Percentiles rank a stretch among this genome's conserved stretches.
These are phyloP conservation scores for Mortierella sp. DNA, from an alignment of 371 early-diverging fungal genomes.

Conservation along the genomic window DNA sequence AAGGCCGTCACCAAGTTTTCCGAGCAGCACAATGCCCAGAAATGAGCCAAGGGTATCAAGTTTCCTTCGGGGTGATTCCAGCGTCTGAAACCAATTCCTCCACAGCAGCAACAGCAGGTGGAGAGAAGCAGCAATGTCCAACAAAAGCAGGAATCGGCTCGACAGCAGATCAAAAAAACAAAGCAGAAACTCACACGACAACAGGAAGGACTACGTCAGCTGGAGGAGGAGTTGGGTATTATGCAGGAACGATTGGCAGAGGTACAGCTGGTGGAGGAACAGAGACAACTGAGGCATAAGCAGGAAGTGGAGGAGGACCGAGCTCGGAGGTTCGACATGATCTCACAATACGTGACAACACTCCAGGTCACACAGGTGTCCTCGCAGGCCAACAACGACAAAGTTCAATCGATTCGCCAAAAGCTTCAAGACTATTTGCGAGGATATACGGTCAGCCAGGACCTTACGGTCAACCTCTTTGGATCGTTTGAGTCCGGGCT, in stretches of 20 bases:
- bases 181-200: too few relatives aligned
- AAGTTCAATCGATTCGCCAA: background rate
- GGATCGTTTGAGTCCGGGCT: slow-evolving; percentile 6
- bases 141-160: background rate
- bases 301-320: background rate
- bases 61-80: background rate
- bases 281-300: too few relatives aligned
- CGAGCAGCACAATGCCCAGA: background rate
- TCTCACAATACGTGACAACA: background rate
- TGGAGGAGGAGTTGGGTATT: background rate
- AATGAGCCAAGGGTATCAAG: background rate
- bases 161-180: background rate
- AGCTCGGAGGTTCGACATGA: background rate
- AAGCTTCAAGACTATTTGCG: background rate
- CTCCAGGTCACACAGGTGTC: background rate
- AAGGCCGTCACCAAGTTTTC: slow-evolving; percentile 7
- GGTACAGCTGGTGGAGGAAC: background rate
- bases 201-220: background rate
- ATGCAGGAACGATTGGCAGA: background rate
- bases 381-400: background rate
- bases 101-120: too few relatives aligned
- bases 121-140: too few relatives aligned
- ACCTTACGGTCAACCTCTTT: background rate
- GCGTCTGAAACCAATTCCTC: background rate
- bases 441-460: background rate